Percentiles rank a stretch among this genome's conserved stretches.
Evolutionary conservation across 768 basidiomycete species (phyloP).

Genomic region (Lentinula lateritia): DNA sequence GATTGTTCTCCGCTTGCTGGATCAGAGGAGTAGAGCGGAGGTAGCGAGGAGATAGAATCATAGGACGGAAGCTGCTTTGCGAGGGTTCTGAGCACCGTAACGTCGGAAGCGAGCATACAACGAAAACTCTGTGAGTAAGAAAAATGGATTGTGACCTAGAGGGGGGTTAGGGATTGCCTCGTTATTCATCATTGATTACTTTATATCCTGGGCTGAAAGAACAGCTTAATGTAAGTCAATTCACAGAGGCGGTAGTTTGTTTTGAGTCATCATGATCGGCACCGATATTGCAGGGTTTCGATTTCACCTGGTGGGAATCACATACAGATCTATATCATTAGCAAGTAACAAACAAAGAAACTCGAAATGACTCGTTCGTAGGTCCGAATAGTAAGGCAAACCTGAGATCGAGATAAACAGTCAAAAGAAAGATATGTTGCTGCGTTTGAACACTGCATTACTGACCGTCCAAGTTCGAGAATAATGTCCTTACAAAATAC

Average conservation of each 20-base stretch:
- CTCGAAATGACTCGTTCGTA: neutral
- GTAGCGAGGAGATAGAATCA: conserved; percentile 40
- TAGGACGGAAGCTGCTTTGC: conserved; percentile 40
- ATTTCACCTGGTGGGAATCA: neutral
- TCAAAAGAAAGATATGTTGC: neutral
- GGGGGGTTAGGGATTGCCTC: neutral
- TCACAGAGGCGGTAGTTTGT: neutral
- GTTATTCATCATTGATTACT: neutral
- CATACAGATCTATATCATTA: neutral
- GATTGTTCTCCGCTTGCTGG: conserved; percentile 47
- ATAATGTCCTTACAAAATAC: too few relatives aligned
- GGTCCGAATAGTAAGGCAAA: neutral
- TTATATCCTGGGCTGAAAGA: neutral
- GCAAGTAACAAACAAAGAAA: neutral
- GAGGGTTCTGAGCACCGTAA: conserved; percentile 5
- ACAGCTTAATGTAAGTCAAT: neutral
- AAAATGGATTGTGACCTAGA: neutral
- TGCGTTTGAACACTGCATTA: neutral
- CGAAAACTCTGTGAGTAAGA: neutral
- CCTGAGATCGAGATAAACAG: neutral
- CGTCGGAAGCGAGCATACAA: conserved; percentile 7
- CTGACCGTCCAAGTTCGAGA: too few relatives aligned
- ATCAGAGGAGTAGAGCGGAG: conserved; percentile 54
- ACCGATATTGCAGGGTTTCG: neutral
- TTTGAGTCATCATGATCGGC: neutral